A percentile compares a stretch with the other conserved stretches of the same genome.
Evolutionary conservation across 192 early-diverging fungal genomes (phyloP).

Genomic region (Coemansia sp.): DNA sequence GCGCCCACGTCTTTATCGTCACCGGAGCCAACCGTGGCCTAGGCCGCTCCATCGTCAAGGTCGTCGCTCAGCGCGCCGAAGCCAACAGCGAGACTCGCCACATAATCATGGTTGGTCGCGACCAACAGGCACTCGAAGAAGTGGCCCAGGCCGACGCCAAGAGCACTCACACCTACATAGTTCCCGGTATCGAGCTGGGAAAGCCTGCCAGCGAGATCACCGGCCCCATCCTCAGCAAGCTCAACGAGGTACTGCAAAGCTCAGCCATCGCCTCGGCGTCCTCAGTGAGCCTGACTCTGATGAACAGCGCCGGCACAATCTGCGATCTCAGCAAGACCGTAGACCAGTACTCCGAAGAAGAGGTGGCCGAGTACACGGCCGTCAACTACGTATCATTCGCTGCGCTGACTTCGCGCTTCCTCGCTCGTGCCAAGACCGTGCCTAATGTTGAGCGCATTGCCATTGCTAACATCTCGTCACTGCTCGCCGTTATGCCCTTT

Average conservation of each 20-base stretch:
- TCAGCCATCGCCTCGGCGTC: background rate
- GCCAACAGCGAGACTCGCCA: slow-evolving; percentile 24
- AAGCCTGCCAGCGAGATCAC: slow-evolving; percentile 3
- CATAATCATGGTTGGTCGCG: slow-evolving; percentile 64
- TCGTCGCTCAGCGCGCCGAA: slow-evolving; percentile 32
- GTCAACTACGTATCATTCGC: slow-evolving; percentile 63
- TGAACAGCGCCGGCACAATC: slow-evolving; percentile 78
- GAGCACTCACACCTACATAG: slow-evolving; percentile 14
- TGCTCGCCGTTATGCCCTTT: slow-evolving; percentile 71
- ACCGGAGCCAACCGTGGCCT: slow-evolving; percentile 70
- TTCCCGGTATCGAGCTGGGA: slow-evolving; percentile 17
- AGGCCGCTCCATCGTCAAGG: slow-evolving; percentile 56
- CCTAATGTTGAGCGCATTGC: slow-evolving; percentile 19
- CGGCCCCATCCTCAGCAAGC: slow-evolving; percentile 7
- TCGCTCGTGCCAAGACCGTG: slow-evolving; percentile 6
- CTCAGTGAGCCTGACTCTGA: slow-evolving; percentile 51
- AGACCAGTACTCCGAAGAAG: slow-evolving; percentile 52
- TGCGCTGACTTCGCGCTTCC: slow-evolving; percentile 48
- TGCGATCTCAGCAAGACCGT: slow-evolving; percentile 65
- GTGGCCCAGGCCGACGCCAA: slow-evolving; percentile 14
- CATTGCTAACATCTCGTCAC: slow-evolving; percentile 79
- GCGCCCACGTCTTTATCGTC: slow-evolving; percentile 45
- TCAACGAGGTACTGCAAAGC: background rate
- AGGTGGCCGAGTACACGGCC: slow-evolving; percentile 52
- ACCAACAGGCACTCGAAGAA: slow-evolving; percentile 27